These are phyloP conservation scores for Suillus sp. DNA, from an alignment of 768 basidiomycete genomes.

Conservation along the genomic window DNA sequence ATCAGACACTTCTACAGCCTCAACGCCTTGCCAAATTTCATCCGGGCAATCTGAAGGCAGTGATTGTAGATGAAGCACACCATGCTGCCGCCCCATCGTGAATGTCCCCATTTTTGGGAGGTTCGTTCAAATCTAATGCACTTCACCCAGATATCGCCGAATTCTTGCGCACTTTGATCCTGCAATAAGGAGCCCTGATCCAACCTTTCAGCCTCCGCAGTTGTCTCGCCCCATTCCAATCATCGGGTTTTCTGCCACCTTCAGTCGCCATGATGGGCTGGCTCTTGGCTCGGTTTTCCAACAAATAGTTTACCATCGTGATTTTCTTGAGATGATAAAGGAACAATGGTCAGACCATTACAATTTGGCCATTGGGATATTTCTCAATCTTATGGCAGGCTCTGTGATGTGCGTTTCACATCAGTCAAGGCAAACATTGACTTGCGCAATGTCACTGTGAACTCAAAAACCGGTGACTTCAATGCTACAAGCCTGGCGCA, in stretches of 20 bases:
- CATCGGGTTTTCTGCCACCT: slow-evolving; percentile 94
- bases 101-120: slow-evolving; percentile 29
- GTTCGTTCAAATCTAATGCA: slow-evolving; percentile 2
- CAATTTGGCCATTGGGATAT: not conserved
- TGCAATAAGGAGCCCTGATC: slow-evolving; percentile 58
- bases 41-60: slow-evolving; percentile 62
- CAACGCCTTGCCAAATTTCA: slow-evolving; percentile 76
- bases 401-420: slow-evolving; percentile 86
- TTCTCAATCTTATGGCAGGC: slow-evolving; percentile 44
- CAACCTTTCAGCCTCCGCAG: slow-evolving; percentile 37
- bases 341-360: slow-evolving; percentile 69
- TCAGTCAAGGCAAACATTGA: slow-evolving; percentile 76
- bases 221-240: slow-evolving; percentile 67
- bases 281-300: slow-evolving; percentile 89
- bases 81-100: slow-evolving; percentile 93
- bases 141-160: slow-evolving; percentile 64
- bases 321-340: slow-evolving; percentile 90
- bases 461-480: slow-evolving; percentile 76
- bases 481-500: slow-evolving; percentile 74
- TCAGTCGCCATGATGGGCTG: slow-evolving; percentile 87
- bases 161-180: slow-evolving; percentile 84
- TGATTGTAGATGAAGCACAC: slow-evolving; percentile 93
- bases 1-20: slow-evolving; percentile 75
- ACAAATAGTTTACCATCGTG: slow-evolving; percentile 88
- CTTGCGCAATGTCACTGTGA: slow-evolving; percentile 67